Evolutionary conservation across 768 basidiomycete species (phyloP), one percentile per base, ranked within the genome.

Genomic region (Xanthoconium purpureum): DNA sequence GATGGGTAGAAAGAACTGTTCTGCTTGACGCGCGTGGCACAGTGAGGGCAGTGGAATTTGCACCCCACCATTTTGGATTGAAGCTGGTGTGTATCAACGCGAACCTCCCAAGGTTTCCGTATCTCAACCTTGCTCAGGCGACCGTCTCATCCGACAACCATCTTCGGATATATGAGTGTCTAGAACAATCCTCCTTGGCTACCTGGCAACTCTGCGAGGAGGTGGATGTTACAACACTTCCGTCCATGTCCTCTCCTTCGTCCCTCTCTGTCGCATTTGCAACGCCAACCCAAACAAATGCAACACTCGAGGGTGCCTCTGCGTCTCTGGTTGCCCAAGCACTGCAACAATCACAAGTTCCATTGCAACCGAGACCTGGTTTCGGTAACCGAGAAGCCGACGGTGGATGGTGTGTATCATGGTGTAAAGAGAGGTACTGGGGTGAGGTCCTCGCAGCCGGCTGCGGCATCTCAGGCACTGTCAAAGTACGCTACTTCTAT

Each of bases 351-450:
- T 72, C 74, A 38, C 73, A 73, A 35, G 55, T 68, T 40, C 73
- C 64, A 46, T n/a, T 59, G 20, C 72, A 65, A 64, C 57, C 65
- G 60, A 70, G 77, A 54, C 73, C 76, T 15, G 80, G 82, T 1
- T 57, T 75, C 24, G 87, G 84, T 0, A 85, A 83, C 61, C 78
- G 88, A 40, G 90, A 95, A 70, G 92, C 92, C 3, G 87, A 93
- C 52, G 93, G 93, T 5, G 95, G 91, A 1, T 98, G 94, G 94
- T 89, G 87, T 54, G 72, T 99, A 42, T 89, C 88, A 9, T 99
- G 95, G 94, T 98, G 95, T 72, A 92, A 93, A 66, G 97, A 98
- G 64, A 80, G 82, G 57, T 97, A 94, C 72, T 97, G 94, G 94
- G 96, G 96, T 2, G 91, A 94, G 67, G 66, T 96, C 18, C 77